phyloP scores from a whole-genome alignment of 2,329 filamentous ascomycete species.

The Dryadomyces quercus-mongolicae region DNA sequence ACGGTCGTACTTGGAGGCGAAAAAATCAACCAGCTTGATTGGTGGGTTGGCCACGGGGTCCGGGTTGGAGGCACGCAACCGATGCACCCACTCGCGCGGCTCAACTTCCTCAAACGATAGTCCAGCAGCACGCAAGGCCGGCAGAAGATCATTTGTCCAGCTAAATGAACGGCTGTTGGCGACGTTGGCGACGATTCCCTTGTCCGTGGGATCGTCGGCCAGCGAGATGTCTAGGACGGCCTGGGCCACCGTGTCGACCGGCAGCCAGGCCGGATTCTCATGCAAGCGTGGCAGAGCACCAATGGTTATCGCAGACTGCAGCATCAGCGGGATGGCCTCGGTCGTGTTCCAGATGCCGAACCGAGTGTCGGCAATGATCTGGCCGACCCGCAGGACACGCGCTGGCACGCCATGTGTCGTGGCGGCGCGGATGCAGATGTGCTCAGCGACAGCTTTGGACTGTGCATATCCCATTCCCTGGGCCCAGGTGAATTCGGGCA shows the following conservation, averaged over 20 bases:
- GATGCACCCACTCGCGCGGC: constrained; percentile 28
- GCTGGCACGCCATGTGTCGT: constrained; percentile 6
- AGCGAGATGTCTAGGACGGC: constrained; percentile 24
- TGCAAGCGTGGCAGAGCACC: constrained; percentile 31
- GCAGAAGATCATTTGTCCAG: constrained; percentile 20
- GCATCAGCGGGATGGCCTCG: constrained; percentile 39
- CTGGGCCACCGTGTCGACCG: constrained; percentile 30
- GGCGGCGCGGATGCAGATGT: constrained; percentile 1
- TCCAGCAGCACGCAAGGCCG: constrained; percentile 29
- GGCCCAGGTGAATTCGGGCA: constrained; percentile 19
- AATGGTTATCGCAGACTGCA: constrained; percentile 30
- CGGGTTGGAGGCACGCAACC: constrained; percentile 23
- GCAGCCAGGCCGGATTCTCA: constrained; percentile 32
- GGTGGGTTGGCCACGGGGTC: constrained; percentile 34
- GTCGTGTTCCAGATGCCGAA: constrained; percentile 37
- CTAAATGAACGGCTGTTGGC: constrained; percentile 34
- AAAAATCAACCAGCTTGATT: constrained; percentile 41
- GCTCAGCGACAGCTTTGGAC: constrained; percentile 4
- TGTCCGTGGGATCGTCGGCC: constrained; percentile 3
- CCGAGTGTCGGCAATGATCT: constrained; percentile 34
- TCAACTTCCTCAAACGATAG: constrained; percentile 32
- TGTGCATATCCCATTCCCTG: constrained; percentile 38
- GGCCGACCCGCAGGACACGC: constrained; percentile 33
- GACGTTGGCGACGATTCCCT: constrained; percentile 30
- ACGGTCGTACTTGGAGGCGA: constrained; percentile 31